These are phyloP conservation scores for Hysterium pulicare DNA, from an alignment of 2,329 filamentous ascomycete genomes.

Conservation along the genomic window DNA sequence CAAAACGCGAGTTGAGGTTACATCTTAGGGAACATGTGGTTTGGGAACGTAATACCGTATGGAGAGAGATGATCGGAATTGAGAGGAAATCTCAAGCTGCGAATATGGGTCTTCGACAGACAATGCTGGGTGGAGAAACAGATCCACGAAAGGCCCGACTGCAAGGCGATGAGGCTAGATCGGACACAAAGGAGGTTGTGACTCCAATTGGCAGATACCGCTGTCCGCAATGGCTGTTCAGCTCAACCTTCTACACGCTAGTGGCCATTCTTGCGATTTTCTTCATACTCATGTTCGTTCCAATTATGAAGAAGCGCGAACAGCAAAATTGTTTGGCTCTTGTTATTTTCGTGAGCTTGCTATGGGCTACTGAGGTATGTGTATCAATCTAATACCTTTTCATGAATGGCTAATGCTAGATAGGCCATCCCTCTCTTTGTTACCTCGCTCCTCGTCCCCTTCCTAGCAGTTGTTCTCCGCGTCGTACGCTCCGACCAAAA, in stretches of 20 bases:
- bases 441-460: conserved; percentile 88
- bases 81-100: conserved; percentile 93
- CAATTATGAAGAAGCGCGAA: conserved; percentile 81
- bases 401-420: conserved; percentile 13
- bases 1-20: conserved; percentile 80
- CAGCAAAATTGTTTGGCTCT: conserved; percentile 96
- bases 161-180: conserved; percentile 77
- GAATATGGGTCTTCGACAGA: conserved; percentile 74
- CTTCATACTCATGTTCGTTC: conserved; percentile 66
- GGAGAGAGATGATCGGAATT: conserved; percentile 98
- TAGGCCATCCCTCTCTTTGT: conserved; percentile 95
- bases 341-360: conserved; percentile 84
- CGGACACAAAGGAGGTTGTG: conserved; percentile 63
- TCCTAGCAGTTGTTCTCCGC: conserved; percentile 80
- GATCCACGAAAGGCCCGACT: conserved; percentile 66
- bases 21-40: conserved; percentile 95
- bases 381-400: neutral
- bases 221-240: conserved; percentile 79
- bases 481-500: conserved; percentile 77
- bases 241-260: conserved; percentile 74
- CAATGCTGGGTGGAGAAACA: conserved; percentile 72
- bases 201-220: conserved; percentile 77
- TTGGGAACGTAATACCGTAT: conserved; percentile 98
- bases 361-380: conserved; percentile 90
- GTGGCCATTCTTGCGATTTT: conserved; percentile 71